Percentiles rank a stretch among this genome's conserved stretches.
Evolutionary conservation across 1,139 yeast genomes (phyloP).

Genomic region (Taphrina pruni): DNA sequence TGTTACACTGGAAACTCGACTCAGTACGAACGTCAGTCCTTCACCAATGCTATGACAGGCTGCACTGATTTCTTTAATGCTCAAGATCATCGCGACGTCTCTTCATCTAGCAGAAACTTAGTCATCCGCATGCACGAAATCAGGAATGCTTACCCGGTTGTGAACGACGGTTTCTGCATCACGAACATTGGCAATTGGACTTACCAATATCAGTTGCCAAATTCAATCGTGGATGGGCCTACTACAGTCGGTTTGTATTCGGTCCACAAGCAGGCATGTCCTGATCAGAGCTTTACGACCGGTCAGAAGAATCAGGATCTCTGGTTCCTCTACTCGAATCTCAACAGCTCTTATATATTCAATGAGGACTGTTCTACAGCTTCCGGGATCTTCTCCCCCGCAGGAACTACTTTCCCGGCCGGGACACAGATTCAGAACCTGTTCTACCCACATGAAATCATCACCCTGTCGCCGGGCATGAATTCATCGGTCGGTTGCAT

Average conservation of each 20-base stretch:
- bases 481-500: slow-evolving; percentile 40
- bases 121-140: slow-evolving; percentile 34
- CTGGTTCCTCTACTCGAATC: slow-evolving; percentile 40
- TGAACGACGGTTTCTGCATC: slow-evolving; percentile 39
- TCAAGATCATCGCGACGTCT: slow-evolving; percentile 42
- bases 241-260: slow-evolving; percentile 29
- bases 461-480: slow-evolving; percentile 22
- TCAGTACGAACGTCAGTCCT: slow-evolving; percentile 27
- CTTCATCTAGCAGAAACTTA: slow-evolving; percentile 25
- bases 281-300: slow-evolving; percentile 29
- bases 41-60: slow-evolving; percentile 34
- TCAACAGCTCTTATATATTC: slow-evolving; percentile 26
- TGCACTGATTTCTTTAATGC: slow-evolving; percentile 40
- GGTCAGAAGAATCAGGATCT: slow-evolving; percentile 38
- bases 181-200: slow-evolving; percentile 41
- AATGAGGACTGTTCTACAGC: slow-evolving; percentile 14
- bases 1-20: slow-evolving; percentile 38
- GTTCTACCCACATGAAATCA: slow-evolving; percentile 40
- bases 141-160: slow-evolving; percentile 33
- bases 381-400: slow-evolving; percentile 38
- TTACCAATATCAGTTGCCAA: slow-evolving; percentile 15
- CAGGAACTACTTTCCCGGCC: slow-evolving; percentile 22
- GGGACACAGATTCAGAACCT: slow-evolving; percentile 34
- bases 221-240: slow-evolving; percentile 12
- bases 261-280: slow-evolving; percentile 28